Evolutionary conservation across 2,329 filamentous ascomycete species (phyloP).

Genomic region (Hypoxylon sp.): DNA sequence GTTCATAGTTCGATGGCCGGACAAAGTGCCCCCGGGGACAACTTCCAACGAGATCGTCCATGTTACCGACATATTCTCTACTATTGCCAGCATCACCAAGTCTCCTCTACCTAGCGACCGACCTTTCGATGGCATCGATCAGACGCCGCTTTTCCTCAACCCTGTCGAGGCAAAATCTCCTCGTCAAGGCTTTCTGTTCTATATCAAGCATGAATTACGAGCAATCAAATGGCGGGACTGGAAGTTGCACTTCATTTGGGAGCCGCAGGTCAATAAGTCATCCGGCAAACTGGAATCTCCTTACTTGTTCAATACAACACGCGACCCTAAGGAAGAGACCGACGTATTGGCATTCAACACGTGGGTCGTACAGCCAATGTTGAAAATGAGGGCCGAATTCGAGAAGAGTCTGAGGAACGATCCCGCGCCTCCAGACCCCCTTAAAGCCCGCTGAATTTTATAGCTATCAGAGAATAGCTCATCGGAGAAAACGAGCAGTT

Average conservation of each 20-base stretch:
- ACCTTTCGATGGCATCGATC: background rate
- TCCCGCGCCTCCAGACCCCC: background rate
- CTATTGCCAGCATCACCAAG: conserved; percentile 10
- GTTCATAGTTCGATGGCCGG: conserved; percentile 5
- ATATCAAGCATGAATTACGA: conserved; percentile 9
- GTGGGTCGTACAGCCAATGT: background rate
- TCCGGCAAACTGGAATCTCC: background rate
- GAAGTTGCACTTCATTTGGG: conserved; percentile 13
- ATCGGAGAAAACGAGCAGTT: background rate
- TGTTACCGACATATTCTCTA: conserved; percentile 14
- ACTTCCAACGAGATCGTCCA: conserved; percentile 15
- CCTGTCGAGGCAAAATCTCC: background rate
- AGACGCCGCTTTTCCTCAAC: background rate
- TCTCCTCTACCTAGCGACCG: background rate
- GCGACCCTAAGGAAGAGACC: background rate
- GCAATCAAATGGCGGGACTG: conserved; percentile 15
- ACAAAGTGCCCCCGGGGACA: conserved; percentile 6
- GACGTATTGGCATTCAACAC: background rate
- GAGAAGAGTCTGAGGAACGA: background rate
- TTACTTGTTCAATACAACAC: background rate
- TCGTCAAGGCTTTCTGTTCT: background rate
- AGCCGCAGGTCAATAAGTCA: background rate
- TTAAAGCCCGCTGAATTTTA: background rate
- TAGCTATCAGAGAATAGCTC: too few species aligned
- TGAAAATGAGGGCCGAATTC: background rate